These are phyloP conservation scores for Limonium bicolor DNA, from an alignment of 148 eudicot genomes.

Conservation along the genomic window DNA sequence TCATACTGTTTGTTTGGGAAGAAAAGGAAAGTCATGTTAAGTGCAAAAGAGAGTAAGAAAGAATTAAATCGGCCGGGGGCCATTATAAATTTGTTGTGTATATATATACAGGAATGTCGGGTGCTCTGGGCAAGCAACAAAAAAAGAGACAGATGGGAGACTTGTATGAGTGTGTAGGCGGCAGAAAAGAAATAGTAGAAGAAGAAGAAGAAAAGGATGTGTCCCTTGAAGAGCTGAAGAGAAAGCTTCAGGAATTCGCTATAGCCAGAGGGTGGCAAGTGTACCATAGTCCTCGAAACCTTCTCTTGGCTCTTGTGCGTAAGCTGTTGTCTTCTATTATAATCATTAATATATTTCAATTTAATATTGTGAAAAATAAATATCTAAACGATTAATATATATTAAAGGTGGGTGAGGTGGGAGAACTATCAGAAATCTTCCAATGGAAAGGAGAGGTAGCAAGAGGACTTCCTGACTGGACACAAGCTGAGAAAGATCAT, in stretches of 20 bases:
- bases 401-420: conserved; percentile 72
- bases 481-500: conserved; percentile 36
- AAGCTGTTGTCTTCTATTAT: neutral
- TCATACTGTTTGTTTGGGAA: neutral
- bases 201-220: conserved; percentile 25
- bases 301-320: conserved; percentile 62
- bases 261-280: conserved; percentile 56
- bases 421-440: conserved; percentile 73
- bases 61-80: no score
- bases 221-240: conserved; percentile 43
- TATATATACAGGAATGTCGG: neutral
- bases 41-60: no score
- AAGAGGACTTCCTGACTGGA: conserved; percentile 55
- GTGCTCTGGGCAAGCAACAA: neutral
- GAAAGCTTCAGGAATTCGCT: conserved; percentile 39
- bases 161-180: neutral
- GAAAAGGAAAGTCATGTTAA: neutral
- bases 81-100: no score
- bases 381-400: neutral
- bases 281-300: conserved; percentile 67
- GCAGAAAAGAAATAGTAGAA: neutral
- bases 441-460: conserved; percentile 86
- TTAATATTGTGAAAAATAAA: neutral
- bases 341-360: neutral
- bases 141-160: neutral